phyloP scores from a whole-genome alignment of 352 stramenopile species.

The Phytophthora colocasiae region DNA sequence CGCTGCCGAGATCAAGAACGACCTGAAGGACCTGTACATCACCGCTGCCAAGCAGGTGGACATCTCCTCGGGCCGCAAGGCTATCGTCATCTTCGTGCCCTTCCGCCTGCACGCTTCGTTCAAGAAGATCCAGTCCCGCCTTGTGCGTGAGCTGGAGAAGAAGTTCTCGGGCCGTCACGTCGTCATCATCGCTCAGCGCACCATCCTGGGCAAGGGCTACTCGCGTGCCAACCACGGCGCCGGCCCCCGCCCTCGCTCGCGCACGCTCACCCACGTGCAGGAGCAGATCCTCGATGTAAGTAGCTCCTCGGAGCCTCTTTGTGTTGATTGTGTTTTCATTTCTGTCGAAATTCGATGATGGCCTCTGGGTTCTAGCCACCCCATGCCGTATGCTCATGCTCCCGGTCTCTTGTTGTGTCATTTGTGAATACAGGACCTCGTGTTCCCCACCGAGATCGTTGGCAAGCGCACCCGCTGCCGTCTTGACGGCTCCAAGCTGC shows the following conservation, averaged over 20 bases:
- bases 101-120: conserved; percentile 98
- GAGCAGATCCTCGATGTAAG: conserved; percentile 98
- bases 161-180: conserved; percentile 99
- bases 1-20: conserved; percentile 97
- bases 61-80: conserved; percentile 94
- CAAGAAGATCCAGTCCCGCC: conserved; percentile 98
- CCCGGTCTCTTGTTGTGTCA: conserved; percentile 24
- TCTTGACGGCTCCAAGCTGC: conserved; percentile 97
- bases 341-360: conserved; percentile 79
- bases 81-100: conserved; percentile 99
- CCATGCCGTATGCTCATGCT: conserved; percentile 89
- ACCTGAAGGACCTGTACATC: conserved; percentile 99
- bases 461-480: conserved; percentile 99
- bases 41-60: conserved; percentile 99
- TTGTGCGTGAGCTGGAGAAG: conserved; percentile 99
- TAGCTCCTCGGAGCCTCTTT: conserved; percentile 26
- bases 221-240: conserved; percentile 94
- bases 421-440: conserved; percentile 91
- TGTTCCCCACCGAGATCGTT: conserved; percentile 99
- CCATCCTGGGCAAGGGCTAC: conserved; percentile 98
- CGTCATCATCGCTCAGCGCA: conserved; percentile 99
- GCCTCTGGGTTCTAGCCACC: conserved; percentile 91
- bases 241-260: conserved; percentile 95
- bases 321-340: conserved; percentile 7
- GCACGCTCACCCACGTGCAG: conserved; percentile 98